Evolutionary conservation across 192 early-diverging fungal species (phyloP), one percentile per base, ranked within the genome.

Genomic region (Rhizophagus sp.): DNA sequence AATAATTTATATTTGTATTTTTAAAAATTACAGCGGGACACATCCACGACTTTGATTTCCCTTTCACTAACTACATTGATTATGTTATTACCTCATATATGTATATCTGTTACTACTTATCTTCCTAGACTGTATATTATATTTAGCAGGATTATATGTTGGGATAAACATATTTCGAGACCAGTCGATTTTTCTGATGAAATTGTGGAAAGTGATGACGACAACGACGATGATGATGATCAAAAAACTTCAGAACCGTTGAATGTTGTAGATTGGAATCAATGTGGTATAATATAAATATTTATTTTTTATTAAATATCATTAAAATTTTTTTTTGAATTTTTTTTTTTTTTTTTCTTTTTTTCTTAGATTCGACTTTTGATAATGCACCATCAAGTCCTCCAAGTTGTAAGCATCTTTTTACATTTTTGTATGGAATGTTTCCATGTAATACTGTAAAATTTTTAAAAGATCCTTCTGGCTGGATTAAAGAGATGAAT

Each of bases 341-440:
- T 30, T 30, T 30, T 30, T 30, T 30, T 30, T 30, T 30, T 30
- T 30, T 30, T 30, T 30, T 30, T 1, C 30, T 30, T 30, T 30
- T 30, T 30, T 30, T 30, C 1, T 1, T 1, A 76, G 75, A 76
- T 47, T 76, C 75, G 13, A 44, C 62, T 65, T 76, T 76, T 25
- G 75, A 76, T 65, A 76, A n/a, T 76, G 62, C 30, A 22, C 62
- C 75, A 25, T 76, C 75, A 44, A 76, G 62, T n/a, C 75, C 75
- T 47, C 75, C 75, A 65, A 65, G 65, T 76, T 76, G 62, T 76
- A 33, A 6, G 13, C 75, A 62, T 6, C 63, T 90, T 25, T 90
- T 90, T 61, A 87, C 89, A 15, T 87, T 85, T 52, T 79, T 90
- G 30, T 90, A 90, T 66, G 89, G 89, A 1, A 80, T 90, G 19